Percentiles rank a stretch among this genome's conserved stretches.
phyloP scores from a whole-genome alignment of 257 asterid species.

The Nicotiana otophora region DNA sequence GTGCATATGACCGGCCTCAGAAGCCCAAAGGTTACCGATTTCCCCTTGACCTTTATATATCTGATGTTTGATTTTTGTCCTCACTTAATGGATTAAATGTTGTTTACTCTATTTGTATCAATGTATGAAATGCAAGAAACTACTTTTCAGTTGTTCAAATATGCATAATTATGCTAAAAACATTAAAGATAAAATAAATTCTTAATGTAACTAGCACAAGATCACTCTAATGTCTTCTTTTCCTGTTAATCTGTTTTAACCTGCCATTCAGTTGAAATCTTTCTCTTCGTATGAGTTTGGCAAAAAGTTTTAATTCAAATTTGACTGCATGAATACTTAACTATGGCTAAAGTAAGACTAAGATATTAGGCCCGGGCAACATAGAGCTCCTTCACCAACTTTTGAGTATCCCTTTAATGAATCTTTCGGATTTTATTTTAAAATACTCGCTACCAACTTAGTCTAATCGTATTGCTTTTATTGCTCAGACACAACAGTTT shows the following conservation, averaged over 20 bases:
- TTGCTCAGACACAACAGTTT: background rate
- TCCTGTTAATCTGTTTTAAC: background rate
- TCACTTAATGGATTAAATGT: background rate
- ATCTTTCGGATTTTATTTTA: background rate
- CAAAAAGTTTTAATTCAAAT: background rate
- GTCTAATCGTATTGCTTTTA: background rate
- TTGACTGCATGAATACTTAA: background rate
- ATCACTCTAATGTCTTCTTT: background rate
- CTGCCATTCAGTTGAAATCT: background rate
- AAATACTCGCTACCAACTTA: background rate
- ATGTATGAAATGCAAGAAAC: background rate
- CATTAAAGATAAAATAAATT: background rate
- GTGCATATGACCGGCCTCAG: slow-evolving; percentile 12
- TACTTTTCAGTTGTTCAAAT: background rate
- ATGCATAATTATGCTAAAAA: background rate
- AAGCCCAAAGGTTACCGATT: slow-evolving; percentile 5
- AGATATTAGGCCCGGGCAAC: background rate
- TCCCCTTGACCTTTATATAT: background rate
- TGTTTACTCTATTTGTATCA: background rate
- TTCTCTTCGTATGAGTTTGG: background rate
- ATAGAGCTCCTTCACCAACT: background rate
- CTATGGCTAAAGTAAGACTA: background rate
- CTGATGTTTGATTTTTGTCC: background rate
- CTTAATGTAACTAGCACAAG: background rate
- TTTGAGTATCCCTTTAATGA: background rate